These are phyloP conservation scores for Trichosanthes truncata DNA, from an alignment of 306 rosid species.

Conservation along the genomic window DNA sequence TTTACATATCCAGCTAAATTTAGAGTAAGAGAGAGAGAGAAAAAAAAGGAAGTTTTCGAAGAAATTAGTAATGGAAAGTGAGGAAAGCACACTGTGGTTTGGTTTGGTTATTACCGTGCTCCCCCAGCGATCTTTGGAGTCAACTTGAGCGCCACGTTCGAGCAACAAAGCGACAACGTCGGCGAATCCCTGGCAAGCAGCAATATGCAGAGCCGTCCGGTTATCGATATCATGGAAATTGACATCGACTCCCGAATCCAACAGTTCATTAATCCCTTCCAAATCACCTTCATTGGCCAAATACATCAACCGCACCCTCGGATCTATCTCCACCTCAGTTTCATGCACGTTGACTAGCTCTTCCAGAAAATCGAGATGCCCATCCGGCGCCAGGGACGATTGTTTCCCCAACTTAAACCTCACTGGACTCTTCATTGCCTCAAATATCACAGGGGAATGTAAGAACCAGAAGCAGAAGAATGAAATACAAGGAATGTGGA, in stretches of 20 bases:
- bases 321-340: constrained; percentile 31
- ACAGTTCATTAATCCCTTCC: constrained; percentile 60
- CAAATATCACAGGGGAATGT: neutral
- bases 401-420: constrained; percentile 68
- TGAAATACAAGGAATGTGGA: neutral
- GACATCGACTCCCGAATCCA: constrained; percentile 56
- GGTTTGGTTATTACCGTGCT: constrained; percentile 47
- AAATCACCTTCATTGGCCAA: constrained; percentile 69
- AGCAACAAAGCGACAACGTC: constrained; percentile 66
- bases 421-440: constrained; percentile 47
- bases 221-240: constrained; percentile 69
- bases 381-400: constrained; percentile 84
- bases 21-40: neutral
- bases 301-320: constrained; percentile 67
- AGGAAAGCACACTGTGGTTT: neutral
- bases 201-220: constrained; percentile 85
- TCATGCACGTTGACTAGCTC: constrained; percentile 12
- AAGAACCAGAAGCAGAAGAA: neutral
- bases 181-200: constrained; percentile 65
- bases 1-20: neutral
- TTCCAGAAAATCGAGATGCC: neutral
- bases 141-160: constrained; percentile 51
- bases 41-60: neutral
- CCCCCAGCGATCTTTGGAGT: constrained; percentile 81
- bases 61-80: neutral